These are phyloP conservation scores for Gymnopilus junonius DNA, from an alignment of 768 basidiomycete species.

Conservation along the genomic window DNA sequence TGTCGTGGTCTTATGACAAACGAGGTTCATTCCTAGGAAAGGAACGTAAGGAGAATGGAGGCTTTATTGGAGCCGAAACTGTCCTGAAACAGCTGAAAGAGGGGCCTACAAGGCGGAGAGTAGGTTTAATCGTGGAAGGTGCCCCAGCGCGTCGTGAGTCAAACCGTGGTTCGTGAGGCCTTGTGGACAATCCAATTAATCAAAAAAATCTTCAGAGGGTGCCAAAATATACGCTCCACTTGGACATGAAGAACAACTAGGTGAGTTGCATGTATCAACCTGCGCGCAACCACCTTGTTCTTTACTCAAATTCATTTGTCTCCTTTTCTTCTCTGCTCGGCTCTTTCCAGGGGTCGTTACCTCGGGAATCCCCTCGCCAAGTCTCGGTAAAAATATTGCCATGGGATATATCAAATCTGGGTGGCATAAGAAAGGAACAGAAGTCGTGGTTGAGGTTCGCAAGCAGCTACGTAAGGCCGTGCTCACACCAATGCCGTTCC, in stretches of 20 bases:
- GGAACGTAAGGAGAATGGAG: conserved; percentile 69
- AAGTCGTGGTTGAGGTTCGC: conserved; percentile 84
- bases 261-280: conserved; percentile 41
- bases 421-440: conserved; percentile 89
- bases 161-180: conserved; percentile 30
- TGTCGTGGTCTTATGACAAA: background rate
- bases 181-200: conserved; percentile 2
- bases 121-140: conserved; percentile 82
- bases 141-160: conserved; percentile 82
- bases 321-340: background rate
- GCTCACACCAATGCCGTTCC: conserved; percentile 87
- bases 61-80: conserved; percentile 79
- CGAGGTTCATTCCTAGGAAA: conserved; percentile 58
- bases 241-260: conserved; percentile 55
- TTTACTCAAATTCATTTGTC: background rate
- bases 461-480: conserved; percentile 76
- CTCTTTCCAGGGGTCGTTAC: conserved; percentile 68
- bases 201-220: conserved; percentile 56
- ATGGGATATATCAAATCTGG: conserved; percentile 86
- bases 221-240: conserved; percentile 70
- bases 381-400: conserved; percentile 88
- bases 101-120: conserved; percentile 75
- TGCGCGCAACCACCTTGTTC: conserved; percentile 9
- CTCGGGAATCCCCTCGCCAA: conserved; percentile 95
- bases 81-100: conserved; percentile 81